Percentiles rank a stretch among this genome's conserved stretches.
These are phyloP conservation scores for Wallemia hederae DNA, from an alignment of 1,284 basidiomycete species.

Conservation along the genomic window DNA sequence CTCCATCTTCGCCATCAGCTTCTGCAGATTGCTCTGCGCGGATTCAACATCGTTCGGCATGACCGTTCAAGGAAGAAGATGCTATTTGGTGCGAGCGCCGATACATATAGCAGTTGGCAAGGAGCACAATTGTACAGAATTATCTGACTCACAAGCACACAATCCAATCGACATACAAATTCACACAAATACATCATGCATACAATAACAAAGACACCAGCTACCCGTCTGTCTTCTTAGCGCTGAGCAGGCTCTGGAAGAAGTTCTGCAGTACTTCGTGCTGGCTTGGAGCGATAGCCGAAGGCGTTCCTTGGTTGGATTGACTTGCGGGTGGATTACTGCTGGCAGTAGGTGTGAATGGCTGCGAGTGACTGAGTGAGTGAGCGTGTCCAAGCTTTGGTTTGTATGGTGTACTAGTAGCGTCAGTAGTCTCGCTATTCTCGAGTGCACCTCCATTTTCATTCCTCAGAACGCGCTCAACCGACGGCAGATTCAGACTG, in stretches of 20 bases:
- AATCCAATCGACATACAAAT: too few species aligned
- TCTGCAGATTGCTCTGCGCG: conserved; percentile 41
- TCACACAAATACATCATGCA: neutral
- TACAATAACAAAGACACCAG: neutral
- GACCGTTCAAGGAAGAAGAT: neutral
- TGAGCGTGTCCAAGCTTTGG: conserved; percentile 12
- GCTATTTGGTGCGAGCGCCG: neutral
- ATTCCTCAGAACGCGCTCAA: conserved; percentile 52
- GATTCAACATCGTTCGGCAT: conserved; percentile 10
- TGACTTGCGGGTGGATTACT: neutral
- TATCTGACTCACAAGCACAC: neutral
- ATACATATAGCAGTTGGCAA: too few species aligned
- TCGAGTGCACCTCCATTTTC: conserved; percentile 34
- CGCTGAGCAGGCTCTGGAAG: conserved; percentile 46
- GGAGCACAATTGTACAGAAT: neutral
- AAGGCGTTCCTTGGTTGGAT: conserved; percentile 7
- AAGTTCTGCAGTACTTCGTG: conserved; percentile 60
- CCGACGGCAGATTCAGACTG: conserved; percentile 49
- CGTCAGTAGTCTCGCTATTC: conserved; percentile 8
- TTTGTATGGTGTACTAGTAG: conserved; percentile 9
- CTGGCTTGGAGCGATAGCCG: conserved; percentile 17
- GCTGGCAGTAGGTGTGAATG: conserved; percentile 2
- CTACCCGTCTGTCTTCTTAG: conserved; percentile 21
- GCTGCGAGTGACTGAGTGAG: conserved; percentile 11
- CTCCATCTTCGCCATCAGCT: conserved; percentile 34